Evolutionary conservation across 2,329 filamentous ascomycete genomes (phyloP), one percentile per base, ranked within the genome.

Genomic region (Ophiosphaerella korrae): DNA sequence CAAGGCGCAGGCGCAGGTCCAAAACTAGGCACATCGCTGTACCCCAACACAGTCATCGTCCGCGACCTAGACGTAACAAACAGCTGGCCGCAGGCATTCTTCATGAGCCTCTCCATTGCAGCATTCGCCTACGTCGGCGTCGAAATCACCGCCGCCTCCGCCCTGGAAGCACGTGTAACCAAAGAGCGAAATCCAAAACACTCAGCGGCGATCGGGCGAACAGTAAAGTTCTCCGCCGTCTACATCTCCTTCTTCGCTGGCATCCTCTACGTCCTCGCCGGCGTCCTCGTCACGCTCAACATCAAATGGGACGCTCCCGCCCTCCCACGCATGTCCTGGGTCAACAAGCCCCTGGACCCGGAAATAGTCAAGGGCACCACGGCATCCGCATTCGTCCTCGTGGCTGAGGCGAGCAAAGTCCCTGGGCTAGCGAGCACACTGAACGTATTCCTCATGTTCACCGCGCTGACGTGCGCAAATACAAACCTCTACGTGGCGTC

Each of bases 401-500:
- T 66, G 11, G 65, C 65, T 12, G 46, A 62, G 29, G 35, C 35
- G 4, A 48, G 42, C 21, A 11, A 12, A 2, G 39, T 55, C 6
- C 52, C 47, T 23, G 55, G 47, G 11, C 51, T 74, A 18, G 67
- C 59, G 4, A 42, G 60, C 14, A 55, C 58, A 12, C 68, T 73
- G 56, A 74, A 74, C 51, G 53, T 50, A 14, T 72, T 74, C 29
- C 58, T 72, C 7, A 53, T 74, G 8, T 65, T 74, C 47, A 72
- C 70, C 0, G 67, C 65, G 0, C 46, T 74, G 7, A 67, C 63
- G 3, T 71, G 65, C 48, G 71, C 70, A 8, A 69, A 67, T 45
- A 73, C 71, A 6, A 73, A 70, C 36, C 62, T 74, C 2, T 74
- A 73, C 45, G 64, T 74, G 12, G 68, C 72, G 0, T 74, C 72